phyloP scores from a whole-genome alignment of 768 basidiomycete genomes.

The Leucocoprinus birnbaumii region DNA sequence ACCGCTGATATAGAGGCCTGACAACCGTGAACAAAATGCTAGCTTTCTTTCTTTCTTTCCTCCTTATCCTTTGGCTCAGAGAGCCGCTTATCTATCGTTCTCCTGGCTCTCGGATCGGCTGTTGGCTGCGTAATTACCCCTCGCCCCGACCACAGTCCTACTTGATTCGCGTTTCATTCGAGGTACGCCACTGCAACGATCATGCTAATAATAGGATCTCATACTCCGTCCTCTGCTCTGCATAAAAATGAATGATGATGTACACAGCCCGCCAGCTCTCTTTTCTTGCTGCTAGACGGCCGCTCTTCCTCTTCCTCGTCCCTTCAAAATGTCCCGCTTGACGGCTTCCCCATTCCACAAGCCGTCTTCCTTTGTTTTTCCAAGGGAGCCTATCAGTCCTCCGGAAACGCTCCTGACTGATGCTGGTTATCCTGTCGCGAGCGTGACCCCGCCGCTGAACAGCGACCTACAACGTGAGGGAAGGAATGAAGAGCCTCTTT shows the following conservation, averaged over 20 bases:
- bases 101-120: not conserved
- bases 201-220: slow-evolving; percentile 4
- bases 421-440: slow-evolving; percentile 3
- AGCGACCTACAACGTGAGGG: slow-evolving; percentile 14
- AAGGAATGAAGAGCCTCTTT: slow-evolving; percentile 7
- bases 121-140: slow-evolving; percentile 5
- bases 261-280: not conserved
- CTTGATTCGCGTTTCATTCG: not conserved
- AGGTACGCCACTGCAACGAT: slow-evolving; percentile 4
- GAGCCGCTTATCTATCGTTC: not conserved
- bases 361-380: slow-evolving; percentile 44
- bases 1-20: not conserved
- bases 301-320: not conserved
- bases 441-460: not conserved
- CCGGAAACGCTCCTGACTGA: slow-evolving; percentile 32
- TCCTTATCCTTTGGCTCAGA: not conserved
- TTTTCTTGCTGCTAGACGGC: slow-evolving; percentile 1
- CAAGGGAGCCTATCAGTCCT: slow-evolving; percentile 34
- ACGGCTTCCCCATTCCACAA: slow-evolving; percentile 41
- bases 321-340: slow-evolving; percentile 36
- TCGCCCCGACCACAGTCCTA: not conserved
- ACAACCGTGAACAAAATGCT: not conserved
- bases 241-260: not conserved
- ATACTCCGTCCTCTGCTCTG: not conserved
- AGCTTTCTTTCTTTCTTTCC: not conserved